phyloP scores from a whole-genome alignment of 192 early-diverging fungal species.

The Geranomyces michiganensis region DNA sequence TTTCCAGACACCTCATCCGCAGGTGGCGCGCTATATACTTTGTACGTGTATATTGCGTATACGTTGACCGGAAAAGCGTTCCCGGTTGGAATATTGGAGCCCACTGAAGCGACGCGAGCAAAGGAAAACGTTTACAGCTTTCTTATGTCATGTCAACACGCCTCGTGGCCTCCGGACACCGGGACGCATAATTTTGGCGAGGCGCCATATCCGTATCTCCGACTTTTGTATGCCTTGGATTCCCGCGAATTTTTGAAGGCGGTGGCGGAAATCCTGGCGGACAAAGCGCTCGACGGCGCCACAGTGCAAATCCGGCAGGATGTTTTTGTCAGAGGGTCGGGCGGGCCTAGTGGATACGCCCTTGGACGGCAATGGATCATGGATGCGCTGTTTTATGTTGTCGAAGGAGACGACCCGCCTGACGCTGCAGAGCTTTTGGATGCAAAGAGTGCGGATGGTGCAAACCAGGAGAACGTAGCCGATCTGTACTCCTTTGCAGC shows the following conservation, averaged over 20 bases:
- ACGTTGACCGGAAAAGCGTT: slow-evolving; percentile 54
- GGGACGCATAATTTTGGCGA: slow-evolving; percentile 22
- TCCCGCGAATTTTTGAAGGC: slow-evolving; percentile 46
- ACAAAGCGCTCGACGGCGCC: slow-evolving; percentile 14
- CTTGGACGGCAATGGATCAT: slow-evolving; percentile 51
- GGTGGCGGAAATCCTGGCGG: slow-evolving; percentile 37
- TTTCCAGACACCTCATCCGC: background rate
- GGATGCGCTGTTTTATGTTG: slow-evolving; percentile 40
- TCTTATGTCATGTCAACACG: slow-evolving; percentile 37
- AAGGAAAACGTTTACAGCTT: slow-evolving; percentile 49
- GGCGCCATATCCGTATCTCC: slow-evolving; percentile 54
- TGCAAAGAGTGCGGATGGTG: background rate
- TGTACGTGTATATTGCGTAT: slow-evolving; percentile 57
- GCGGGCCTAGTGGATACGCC: slow-evolving; percentile 28
- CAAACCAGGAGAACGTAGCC: background rate
- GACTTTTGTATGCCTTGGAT: slow-evolving; percentile 45
- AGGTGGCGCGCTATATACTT: slow-evolving; percentile 36
- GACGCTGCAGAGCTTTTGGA: background rate
- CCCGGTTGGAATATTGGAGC: slow-evolving; percentile 45
- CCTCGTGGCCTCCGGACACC: slow-evolving; percentile 40
- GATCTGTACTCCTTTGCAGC: slow-evolving; percentile 40
- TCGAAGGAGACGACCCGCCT: slow-evolving; percentile 18
- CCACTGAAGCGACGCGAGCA: slow-evolving; percentile 32
- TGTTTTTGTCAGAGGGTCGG: slow-evolving; percentile 32
- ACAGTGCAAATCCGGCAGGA: slow-evolving; percentile 37